phyloP scores from a whole-genome alignment of 2,329 filamentous ascomycete species.

The Pseudopyricularia javanii region DNA sequence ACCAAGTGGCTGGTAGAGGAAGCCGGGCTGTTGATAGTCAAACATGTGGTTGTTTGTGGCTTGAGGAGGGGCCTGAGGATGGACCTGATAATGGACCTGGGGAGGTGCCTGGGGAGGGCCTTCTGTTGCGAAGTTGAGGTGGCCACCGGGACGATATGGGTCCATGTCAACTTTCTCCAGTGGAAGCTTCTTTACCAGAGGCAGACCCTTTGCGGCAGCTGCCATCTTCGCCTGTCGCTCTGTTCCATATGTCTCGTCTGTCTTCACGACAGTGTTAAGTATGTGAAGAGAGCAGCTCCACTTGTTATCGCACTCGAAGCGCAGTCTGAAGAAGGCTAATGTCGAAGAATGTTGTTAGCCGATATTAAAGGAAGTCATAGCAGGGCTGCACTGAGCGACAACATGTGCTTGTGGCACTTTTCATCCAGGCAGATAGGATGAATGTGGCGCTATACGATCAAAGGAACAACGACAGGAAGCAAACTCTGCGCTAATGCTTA shows the following conservation, averaged over 20 bases:
- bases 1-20: too few relatives aligned
- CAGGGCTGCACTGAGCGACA: too few relatives aligned
- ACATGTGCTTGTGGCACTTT: too few relatives aligned
- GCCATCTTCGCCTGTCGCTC: background rate
- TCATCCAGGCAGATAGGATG: too few relatives aligned
- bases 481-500: background rate
- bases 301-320: background rate
- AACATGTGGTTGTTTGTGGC: too few relatives aligned
- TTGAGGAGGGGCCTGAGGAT: too few relatives aligned
- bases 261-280: background rate
- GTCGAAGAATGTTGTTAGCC: background rate
- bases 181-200: background rate
- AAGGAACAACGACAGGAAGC: background rate
- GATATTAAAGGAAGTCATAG: background rate
- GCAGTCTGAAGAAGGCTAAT: background rate
- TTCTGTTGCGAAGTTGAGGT: background rate
- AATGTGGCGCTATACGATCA: background rate
- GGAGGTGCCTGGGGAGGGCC: too few relatives aligned
- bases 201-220: background rate
- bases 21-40: too few relatives aligned
- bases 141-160: background rate
- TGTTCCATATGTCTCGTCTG: background rate
- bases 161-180: background rate
- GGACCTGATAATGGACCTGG: too few relatives aligned
- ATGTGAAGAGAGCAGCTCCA: background rate